A percentile compares a stretch with the other conserved stretches of the same genome.
These are phyloP conservation scores for Neoscytalidium dimidiatum DNA, from an alignment of 2,329 filamentous ascomycete genomes.

Conservation along the genomic window DNA sequence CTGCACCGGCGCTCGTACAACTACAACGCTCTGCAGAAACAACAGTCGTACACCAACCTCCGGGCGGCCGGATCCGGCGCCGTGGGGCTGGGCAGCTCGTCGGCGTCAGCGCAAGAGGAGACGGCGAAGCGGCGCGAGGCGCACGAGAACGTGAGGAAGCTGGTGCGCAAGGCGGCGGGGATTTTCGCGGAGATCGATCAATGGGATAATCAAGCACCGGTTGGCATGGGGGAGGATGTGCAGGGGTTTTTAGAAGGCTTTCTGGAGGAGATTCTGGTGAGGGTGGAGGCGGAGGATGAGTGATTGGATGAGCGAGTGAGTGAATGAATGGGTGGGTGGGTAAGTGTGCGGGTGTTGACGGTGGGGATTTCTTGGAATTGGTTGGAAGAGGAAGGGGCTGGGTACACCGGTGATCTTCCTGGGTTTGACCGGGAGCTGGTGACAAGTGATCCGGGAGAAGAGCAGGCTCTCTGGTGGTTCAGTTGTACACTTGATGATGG, in stretches of 20 bases:
- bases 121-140: conserved; percentile 55
- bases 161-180: conserved; percentile 80
- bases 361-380: too few relatives aligned
- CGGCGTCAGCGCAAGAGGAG: not conserved
- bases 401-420: too few relatives aligned
- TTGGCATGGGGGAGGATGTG: conserved; percentile 92
- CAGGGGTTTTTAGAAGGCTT: conserved; percentile 87
- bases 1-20: conserved; percentile 73
- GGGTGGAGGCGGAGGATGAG: conserved; percentile 85
- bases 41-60: conserved; percentile 7
- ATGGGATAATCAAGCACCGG: conserved; percentile 80
- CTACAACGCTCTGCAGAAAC: conserved; percentile 57
- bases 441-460: too few relatives aligned
- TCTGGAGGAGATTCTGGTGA: conserved; percentile 87
- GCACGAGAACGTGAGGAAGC: conserved; percentile 78
- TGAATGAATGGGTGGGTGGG: too few relatives aligned
- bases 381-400: too few relatives aligned
- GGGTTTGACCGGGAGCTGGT: too few relatives aligned
- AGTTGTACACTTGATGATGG: too few relatives aligned
- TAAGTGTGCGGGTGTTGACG: too few relatives aligned
- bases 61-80: not conserved
- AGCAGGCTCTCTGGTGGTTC: not conserved
- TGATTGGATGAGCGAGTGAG: not conserved
- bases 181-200: conserved; percentile 89
- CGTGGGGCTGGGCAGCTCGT: not conserved